phyloP scores from a whole-genome alignment of 805 yeast genomes.

The Candida dendrica region DNA sequence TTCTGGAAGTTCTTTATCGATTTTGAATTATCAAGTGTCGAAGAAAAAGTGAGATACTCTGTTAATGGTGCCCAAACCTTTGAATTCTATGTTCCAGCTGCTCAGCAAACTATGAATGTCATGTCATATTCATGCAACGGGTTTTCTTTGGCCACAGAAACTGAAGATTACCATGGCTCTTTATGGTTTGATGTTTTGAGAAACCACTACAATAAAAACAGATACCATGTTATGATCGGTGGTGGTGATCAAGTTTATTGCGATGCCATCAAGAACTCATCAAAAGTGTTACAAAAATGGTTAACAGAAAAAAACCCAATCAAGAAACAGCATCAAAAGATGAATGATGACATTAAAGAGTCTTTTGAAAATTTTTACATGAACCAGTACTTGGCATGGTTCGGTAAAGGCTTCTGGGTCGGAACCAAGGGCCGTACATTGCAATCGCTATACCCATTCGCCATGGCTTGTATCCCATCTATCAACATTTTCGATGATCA shows the following conservation, averaged over 20 bases:
- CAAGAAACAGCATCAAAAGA: conserved; percentile 35
- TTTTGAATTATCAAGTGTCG: conserved; percentile 38
- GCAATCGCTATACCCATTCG: conserved; percentile 63
- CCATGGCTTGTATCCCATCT: conserved; percentile 78
- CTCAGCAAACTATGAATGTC: conserved; percentile 64
- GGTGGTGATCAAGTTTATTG: conserved; percentile 96
- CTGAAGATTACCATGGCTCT: conserved; percentile 60
- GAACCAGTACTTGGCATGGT: conserved; percentile 76
- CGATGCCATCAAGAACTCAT: conserved; percentile 64
- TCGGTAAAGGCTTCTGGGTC: conserved; percentile 81
- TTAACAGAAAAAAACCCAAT: conserved; percentile 41
- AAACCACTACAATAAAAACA: conserved; percentile 49
- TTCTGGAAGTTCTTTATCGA: conserved; percentile 65
- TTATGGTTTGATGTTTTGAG: conserved; percentile 82
- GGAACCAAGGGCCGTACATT: conserved; percentile 60
- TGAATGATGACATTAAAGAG: conserved; percentile 38
- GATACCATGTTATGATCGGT: conserved; percentile 91
- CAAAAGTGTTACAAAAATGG: conserved; percentile 56
- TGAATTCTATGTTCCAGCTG: conserved; percentile 65
- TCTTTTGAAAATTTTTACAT: conserved; percentile 66
- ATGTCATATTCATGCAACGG: conserved; percentile 89
- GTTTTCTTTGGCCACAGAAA: conserved; percentile 67
- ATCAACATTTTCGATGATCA: conserved; percentile 90
- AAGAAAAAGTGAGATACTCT: conserved; percentile 57
- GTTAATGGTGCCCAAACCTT: conserved; percentile 46